Percentiles rank a stretch among this genome's conserved stretches.
These are phyloP conservation scores for Solanum appendiculatum DNA, from an alignment of 257 asterid genomes.

Conservation along the genomic window DNA sequence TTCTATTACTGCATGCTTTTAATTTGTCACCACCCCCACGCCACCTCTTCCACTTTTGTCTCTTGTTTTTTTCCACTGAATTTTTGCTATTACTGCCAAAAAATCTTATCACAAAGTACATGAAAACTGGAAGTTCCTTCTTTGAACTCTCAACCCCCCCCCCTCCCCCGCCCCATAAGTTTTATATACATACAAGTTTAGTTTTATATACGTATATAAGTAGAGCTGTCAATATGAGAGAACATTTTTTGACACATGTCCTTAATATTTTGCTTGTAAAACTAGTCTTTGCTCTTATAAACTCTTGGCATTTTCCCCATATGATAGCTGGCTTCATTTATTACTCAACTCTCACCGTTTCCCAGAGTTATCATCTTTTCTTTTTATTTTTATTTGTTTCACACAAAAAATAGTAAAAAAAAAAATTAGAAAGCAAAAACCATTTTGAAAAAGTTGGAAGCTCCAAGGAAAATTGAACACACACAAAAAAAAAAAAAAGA, in stretches of 20 bases:
- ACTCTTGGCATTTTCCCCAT: background rate
- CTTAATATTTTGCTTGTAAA: background rate
- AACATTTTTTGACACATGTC: background rate
- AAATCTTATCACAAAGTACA: background rate
- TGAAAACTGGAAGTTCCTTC: background rate
- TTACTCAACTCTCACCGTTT: background rate
- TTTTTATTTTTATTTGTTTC: background rate
- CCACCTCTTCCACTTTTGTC: background rate
- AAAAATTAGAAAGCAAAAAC: background rate
- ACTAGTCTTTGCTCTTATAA: background rate
- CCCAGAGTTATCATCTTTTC: background rate
- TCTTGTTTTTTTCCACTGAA: background rate
- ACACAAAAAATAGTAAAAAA: background rate
- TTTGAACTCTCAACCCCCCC: background rate
- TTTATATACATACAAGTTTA: background rate
- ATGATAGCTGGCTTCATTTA: background rate
- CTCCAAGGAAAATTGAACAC: background rate
- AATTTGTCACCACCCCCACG: background rate
- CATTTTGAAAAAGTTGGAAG: background rate
- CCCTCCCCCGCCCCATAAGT: background rate
- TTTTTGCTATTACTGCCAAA: background rate
- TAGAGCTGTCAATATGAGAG: background rate
- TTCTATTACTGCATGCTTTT: background rate
- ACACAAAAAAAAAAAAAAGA: background rate
- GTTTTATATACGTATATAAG: background rate